Evolutionary conservation across 805 yeast genomes (phyloP).

Genomic region (Yamadazyma philogaea): DNA sequence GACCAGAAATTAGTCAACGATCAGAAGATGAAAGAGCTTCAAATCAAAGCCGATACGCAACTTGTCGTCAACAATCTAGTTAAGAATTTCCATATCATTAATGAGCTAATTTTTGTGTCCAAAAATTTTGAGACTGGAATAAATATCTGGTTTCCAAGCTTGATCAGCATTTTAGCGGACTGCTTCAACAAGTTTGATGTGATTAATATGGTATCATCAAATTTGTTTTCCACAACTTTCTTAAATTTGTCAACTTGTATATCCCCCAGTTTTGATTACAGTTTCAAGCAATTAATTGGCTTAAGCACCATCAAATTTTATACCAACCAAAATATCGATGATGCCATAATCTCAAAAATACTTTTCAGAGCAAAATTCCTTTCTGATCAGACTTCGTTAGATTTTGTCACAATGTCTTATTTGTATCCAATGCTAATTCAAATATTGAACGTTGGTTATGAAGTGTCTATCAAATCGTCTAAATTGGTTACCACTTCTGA

Average conservation of each 20-base stretch:
- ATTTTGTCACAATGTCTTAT: conserved; percentile 65
- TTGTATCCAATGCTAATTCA: conserved; percentile 69
- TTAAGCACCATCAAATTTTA: conserved; percentile 47
- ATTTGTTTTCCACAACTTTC: conserved; percentile 23
- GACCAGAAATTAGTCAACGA: conserved; percentile 62
- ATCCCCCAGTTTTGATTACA: conserved; percentile 10
- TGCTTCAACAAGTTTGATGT: conserved; percentile 52
- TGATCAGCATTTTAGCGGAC: conserved; percentile 20
- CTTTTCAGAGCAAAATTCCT: conserved; percentile 73
- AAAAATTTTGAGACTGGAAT: conserved; percentile 13
- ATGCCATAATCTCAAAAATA: conserved; percentile 57
- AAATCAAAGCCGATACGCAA: conserved; percentile 49
- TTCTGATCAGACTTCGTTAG: conserved; percentile 60
- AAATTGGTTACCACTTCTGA: conserved; percentile 57
- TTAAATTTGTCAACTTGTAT: conserved; percentile 10
- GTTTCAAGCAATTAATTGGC: conserved; percentile 8
- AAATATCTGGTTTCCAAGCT: conserved; percentile 13
- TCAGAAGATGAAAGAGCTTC: conserved; percentile 61
- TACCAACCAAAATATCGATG: conserved; percentile 46
- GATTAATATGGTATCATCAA: conserved; percentile 50
- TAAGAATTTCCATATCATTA: conserved; percentile 13
- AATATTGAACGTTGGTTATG: conserved; percentile 67
- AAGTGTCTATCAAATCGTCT: conserved; percentile 47
- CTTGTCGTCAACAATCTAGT: conserved; percentile 9
- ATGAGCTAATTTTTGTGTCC: conserved; percentile 12